Percentiles rank a stretch among this genome's conserved stretches.
Conservation (phyloP, 768 basidiomycete genomes). For the Kwoniella sp. region DNA sequence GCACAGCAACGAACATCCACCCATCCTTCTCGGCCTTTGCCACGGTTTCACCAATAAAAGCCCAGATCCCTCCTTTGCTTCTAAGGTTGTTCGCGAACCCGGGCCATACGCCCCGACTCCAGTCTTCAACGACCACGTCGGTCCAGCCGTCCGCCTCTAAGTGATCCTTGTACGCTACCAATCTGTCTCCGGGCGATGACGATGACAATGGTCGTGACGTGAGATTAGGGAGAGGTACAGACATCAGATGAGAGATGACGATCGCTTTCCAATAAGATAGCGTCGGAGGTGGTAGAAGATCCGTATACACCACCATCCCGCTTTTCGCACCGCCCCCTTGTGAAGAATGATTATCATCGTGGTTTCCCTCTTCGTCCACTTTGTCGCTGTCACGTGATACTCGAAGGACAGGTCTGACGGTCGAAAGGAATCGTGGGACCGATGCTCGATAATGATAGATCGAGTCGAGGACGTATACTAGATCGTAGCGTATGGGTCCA, state of each 20-base stretch:
- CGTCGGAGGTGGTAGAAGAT: slow-evolving; percentile 39
- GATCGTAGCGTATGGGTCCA: slow-evolving; percentile 37
- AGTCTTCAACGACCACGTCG: slow-evolving; percentile 40
- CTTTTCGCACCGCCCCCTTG: background rate
- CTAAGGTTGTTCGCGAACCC: slow-evolving; percentile 32
- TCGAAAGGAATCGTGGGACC: slow-evolving; percentile 29
- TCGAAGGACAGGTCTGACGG: slow-evolving; percentile 16
- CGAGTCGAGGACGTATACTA: slow-evolving; percentile 49
- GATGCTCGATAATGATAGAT: slow-evolving; percentile 50
- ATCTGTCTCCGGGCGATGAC: background rate
- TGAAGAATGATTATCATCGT: background rate
- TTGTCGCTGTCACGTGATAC: background rate
- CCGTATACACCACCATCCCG: slow-evolving; percentile 44
- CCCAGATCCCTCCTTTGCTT: slow-evolving; percentile 31
- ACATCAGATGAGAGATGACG: slow-evolving; percentile 31
- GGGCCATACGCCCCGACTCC: slow-evolving; percentile 37
- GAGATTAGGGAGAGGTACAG: slow-evolving; percentile 38
- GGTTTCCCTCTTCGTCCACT: background rate
- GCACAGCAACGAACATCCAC: slow-evolving; percentile 45
- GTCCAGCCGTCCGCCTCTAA: slow-evolving; percentile 32
- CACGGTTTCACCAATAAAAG: slow-evolving; percentile 17
- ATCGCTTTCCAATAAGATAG: slow-evolving; percentile 21
- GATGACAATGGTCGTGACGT: slow-evolving; percentile 3
- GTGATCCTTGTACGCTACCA: slow-evolving; percentile 28
- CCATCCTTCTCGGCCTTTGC: slow-evolving; percentile 23